These are phyloP conservation scores for Hypoxylon sp. DNA, from an alignment of 2,329 filamentous ascomycete species.

Conservation along the genomic window DNA sequence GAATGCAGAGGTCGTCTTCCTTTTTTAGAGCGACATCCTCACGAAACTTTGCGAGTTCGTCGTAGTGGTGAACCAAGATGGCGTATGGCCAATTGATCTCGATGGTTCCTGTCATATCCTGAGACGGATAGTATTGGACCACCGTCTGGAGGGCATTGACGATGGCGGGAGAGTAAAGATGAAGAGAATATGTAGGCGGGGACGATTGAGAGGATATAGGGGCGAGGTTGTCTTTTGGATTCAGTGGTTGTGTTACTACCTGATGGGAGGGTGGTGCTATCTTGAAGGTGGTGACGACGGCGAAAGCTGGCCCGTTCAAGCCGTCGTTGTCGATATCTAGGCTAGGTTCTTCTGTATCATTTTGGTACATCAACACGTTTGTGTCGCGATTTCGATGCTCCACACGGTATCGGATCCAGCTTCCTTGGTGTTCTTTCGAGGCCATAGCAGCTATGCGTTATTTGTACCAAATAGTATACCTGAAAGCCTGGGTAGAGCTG, in stretches of 20 bases:
- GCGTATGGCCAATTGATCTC: background rate
- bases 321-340: background rate
- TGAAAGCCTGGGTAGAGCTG: too few species aligned
- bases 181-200: background rate
- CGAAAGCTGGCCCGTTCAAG: background rate
- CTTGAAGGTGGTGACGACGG: conserved; percentile 1
- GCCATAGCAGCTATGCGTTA: too few species aligned
- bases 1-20: background rate
- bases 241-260: background rate
- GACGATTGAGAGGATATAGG: background rate
- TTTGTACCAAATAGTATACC: too few species aligned
- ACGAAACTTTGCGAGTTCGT: background rate
- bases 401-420: conserved; percentile 1
- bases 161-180: conserved; percentile 1
- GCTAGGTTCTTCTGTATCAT: background rate
- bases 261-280: background rate
- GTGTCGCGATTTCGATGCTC: conserved; percentile 1
- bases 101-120: background rate
- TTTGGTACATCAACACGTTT: background rate
- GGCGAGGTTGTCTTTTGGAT: too few species aligned
- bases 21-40: background rate
- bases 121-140: conserved; percentile 2
- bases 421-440: too few species aligned
- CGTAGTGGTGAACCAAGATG: conserved; percentile 2
- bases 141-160: conserved; percentile 1